Conservation (phyloP, 352 stramenopile genomes). For the Phytophthora rubi region DNA sequence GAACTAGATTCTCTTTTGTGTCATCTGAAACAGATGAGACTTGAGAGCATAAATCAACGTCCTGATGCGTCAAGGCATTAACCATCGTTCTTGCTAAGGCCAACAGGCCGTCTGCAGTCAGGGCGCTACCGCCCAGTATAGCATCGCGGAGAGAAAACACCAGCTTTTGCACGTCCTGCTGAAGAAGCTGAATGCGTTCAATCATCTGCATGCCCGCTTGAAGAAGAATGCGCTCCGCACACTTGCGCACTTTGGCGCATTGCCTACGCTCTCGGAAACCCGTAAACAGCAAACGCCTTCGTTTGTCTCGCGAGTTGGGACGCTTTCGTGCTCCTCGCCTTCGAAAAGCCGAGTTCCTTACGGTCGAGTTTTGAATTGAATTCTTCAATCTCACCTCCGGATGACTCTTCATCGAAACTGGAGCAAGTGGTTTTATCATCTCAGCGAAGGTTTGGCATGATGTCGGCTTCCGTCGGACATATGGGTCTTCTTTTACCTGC, state of each 20-base stretch:
- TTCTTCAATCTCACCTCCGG: constrained; percentile 18
- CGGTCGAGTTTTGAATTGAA: not conserved
- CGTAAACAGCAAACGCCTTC: constrained; percentile 9
- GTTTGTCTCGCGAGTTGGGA: constrained; percentile 2
- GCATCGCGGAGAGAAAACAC: constrained; percentile 41
- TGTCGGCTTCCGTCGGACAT: not conserved
- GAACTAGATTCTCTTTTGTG: constrained; percentile 22
- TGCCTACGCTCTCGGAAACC: constrained; percentile 10
- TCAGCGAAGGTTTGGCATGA: not conserved
- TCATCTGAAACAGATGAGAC: constrained; percentile 2
- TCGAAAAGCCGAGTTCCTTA: not conserved
- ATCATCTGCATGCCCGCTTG: constrained; percentile 38
- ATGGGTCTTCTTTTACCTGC: constrained; percentile 9
- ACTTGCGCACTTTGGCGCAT: constrained; percentile 12
- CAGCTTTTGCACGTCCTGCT: constrained; percentile 26
- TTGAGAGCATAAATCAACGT: not conserved
- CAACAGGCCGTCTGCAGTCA: constrained; percentile 20
- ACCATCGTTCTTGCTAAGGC: constrained; percentile 24
- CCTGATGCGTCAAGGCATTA: constrained; percentile 4
- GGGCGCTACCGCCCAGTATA: constrained; percentile 17
- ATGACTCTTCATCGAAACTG: not conserved
- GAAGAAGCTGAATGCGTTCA: constrained; percentile 24
- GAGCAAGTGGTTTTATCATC: not conserved
- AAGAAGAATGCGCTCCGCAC: constrained; percentile 24
- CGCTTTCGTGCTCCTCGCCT: constrained; percentile 13